Evolutionary conservation across 2,329 filamentous ascomycete species (phyloP).

Genomic region (Fusarium sp.): DNA sequence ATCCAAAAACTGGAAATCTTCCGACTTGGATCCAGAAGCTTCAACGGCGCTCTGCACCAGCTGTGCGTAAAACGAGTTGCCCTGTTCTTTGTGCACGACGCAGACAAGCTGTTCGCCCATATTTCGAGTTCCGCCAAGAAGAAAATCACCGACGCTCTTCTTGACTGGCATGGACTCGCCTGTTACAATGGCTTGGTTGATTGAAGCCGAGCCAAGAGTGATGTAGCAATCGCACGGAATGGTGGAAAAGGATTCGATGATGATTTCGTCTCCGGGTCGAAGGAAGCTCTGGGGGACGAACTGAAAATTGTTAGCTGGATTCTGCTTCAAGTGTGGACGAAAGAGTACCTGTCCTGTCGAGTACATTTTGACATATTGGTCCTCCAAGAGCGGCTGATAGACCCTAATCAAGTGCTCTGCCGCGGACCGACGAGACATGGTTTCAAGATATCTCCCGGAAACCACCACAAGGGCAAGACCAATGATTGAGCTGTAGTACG

Average conservation of each 20-base stretch:
- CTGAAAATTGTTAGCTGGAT: not conserved
- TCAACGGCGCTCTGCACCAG: conserved; percentile 1
- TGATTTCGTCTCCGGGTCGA: conserved; percentile 2
- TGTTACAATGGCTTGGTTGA: conserved; percentile 11
- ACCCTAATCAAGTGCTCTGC: not conserved
- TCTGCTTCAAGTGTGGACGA: not conserved
- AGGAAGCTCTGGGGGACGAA: conserved; percentile 1
- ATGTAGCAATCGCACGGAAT: conserved; percentile 15
- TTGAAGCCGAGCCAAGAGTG: not conserved
- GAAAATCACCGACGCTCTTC: not conserved
- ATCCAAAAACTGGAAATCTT: not conserved
- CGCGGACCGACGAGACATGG: conserved; percentile 4
- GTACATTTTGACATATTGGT: not conserved
- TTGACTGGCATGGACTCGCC: conserved; percentile 11
- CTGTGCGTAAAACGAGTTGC: conserved; percentile 7
- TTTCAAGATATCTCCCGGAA: conserved; percentile 6
- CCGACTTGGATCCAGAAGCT: not conserved
- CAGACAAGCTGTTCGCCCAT: not conserved
- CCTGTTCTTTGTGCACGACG: conserved; percentile 7
- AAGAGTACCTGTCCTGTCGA: not conserved
- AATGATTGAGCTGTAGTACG: conserved; percentile 5
- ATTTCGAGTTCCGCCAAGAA: conserved; percentile 13
- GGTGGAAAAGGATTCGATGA: not conserved
- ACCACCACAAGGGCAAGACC: conserved; percentile 11
- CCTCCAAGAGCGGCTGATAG: conserved; percentile 3